Evolutionary conservation across 305 asterid species (phyloP).

Genomic region (Fraxinus baroniana): DNA sequence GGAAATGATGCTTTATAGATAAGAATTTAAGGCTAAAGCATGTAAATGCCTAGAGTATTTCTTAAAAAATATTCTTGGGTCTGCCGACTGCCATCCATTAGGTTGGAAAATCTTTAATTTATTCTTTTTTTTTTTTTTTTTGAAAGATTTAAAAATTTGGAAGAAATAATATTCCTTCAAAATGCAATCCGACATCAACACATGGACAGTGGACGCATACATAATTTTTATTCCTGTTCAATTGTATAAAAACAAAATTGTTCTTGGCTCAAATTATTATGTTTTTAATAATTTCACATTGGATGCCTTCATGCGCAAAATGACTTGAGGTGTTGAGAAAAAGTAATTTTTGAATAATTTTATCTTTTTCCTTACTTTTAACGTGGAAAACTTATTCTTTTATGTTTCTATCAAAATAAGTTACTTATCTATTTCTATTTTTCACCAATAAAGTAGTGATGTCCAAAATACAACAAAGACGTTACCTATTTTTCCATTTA

Average conservation of each 20-base stretch:
- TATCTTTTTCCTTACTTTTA: not conserved
- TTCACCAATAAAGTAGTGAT: not conserved
- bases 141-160: not conserved
- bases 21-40: constrained; percentile 19
- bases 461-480: not conserved
- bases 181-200: constrained; percentile 29
- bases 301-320: constrained; percentile 21
- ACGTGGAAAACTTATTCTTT: not conserved
- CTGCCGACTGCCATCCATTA: not conserved
- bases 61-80: constrained; percentile 15
- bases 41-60: constrained; percentile 22
- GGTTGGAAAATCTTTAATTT: not conserved
- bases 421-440: not conserved
- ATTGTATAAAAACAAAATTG: constrained; percentile 1
- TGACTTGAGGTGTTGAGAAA: not conserved
- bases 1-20: constrained; percentile 25
- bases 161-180: constrained; percentile 6
- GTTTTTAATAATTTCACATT: constrained; percentile 23
- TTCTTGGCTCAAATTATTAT: constrained; percentile 28
- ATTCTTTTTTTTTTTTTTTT: not conserved
- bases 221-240: constrained; percentile 6
- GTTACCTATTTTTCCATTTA: not conserved
- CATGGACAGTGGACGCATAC: constrained; percentile 42
- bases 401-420: too few species aligned
- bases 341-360: not conserved